Percentiles rank a stretch among this genome's conserved stretches.
Conservation (phyloP, 495 filamentous ascomycete species). For the Aspergillus wentii region DNA sequence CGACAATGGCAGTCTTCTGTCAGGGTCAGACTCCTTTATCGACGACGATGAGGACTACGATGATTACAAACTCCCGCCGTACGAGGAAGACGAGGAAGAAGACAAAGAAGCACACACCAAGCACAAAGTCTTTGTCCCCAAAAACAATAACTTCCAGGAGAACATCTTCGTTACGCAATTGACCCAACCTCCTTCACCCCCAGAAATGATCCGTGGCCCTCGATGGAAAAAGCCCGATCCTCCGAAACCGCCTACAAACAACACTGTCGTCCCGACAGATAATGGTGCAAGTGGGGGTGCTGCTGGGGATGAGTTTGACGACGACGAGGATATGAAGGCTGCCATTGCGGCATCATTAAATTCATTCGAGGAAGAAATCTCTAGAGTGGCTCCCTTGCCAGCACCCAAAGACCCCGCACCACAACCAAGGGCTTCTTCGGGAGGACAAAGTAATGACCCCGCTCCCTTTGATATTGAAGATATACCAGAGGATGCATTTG, state of each 20-base stretch:
- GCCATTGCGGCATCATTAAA: constrained; percentile 38
- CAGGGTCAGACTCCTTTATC: constrained; percentile 20
- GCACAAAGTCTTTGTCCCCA: constrained; percentile 41
- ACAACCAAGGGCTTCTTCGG: neutral
- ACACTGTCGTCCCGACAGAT: neutral
- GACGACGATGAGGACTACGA: constrained; percentile 14
- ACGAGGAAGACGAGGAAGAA: constrained; percentile 13
- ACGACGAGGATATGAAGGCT: constrained; percentile 31
- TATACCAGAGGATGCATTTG: constrained; percentile 47
- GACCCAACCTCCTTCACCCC: constrained; percentile 45
- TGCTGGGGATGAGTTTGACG: constrained; percentile 15
- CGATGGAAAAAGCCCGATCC: constrained; percentile 45
- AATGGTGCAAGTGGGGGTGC: constrained; percentile 1
- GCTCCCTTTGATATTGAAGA: constrained; percentile 36
- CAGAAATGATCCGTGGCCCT: constrained; percentile 48
- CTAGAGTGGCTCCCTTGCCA: neutral
- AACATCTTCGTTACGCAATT: constrained; percentile 51
- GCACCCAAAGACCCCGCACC: neutral
- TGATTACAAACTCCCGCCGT: constrained; percentile 10
- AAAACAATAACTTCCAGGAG: constrained; percentile 34
- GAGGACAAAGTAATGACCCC: constrained; percentile 2
- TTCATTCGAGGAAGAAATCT: constrained; percentile 36
- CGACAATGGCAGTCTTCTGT: constrained; percentile 11
- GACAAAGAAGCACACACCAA: constrained; percentile 27
- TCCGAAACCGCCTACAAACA: constrained; percentile 1